Evolutionary conservation across 305 asterid genomes (phyloP), one percentile per base, ranked within the genome.

Genomic region (Withania somnifera): DNA sequence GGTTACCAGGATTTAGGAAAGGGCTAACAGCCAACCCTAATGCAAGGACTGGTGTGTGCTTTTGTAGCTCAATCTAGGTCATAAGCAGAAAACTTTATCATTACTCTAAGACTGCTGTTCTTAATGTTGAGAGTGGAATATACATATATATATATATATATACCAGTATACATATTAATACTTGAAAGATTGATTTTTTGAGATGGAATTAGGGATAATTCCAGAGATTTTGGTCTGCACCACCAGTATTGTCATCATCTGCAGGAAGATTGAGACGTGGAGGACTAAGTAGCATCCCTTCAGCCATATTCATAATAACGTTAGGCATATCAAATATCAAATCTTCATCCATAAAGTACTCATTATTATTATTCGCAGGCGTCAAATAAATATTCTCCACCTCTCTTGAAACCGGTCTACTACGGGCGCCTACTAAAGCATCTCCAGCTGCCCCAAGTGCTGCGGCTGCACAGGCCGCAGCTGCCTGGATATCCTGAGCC

Each of bases 241-340:
- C 88, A 8, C 52, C 78, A 30, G 61, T n/a, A 81, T 10, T 14
- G 9, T 32, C 7, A 13, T 83, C 84, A 81, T 83, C 86, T 19
- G 60, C 87, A 50, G 36, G 77, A 66, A 75, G 47, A 22, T 83
- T 73, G 50, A 79, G 61, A 19, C 88, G 88, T 1, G 91, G 91
- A 5, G 91, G 91, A 81, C 90, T 88, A 4, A 88, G 88, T 56
- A 88, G 88, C 91, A 88, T 88, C 11, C 88, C 91, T 63, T 87
- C 85, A 28, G 91, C 91, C 91, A 88, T 88, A 71, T 85, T 82
- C 57, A 78, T 76, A 17, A 88, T 68, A 54, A 88, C 81, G 71
- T 88, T 88, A 0, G 91, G 91, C 91, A 88, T 85, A 42, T 88
- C 89, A 19, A 88, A 88, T 24, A 87, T 85, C 76, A 87, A 79